Evolutionary conservation across 306 rosid genomes (phyloP), one percentile per base, ranked within the genome.

Genomic region (Sicyos baderoa): DNA sequence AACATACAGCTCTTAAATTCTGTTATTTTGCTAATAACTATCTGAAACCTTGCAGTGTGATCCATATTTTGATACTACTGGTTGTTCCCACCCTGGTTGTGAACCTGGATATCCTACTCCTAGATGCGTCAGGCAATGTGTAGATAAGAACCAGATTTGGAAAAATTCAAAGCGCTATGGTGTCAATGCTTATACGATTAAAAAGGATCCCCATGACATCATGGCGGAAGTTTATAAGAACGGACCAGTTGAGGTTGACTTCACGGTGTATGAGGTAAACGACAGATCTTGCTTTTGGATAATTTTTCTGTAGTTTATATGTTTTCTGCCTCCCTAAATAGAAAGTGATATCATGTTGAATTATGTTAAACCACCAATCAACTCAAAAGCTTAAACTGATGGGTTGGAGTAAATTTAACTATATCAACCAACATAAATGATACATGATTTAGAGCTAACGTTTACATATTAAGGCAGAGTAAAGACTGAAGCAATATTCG

Each of bases 1-100:
- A 61, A 37, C 50, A 37, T 17, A 17, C 37, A 48, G 15, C 50
- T 37, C 25, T 61, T 61, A 10, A 61, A 61, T 9, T 61, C 1
- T 44, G 11, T 22, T 6, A 55, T 66, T 45, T 66, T 45, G 55
- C 12, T 7, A 65, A 42, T 65, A 45, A 42, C 55, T 47, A 13
- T 66, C 21, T 66, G 22, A 13, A 2, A 66, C 51, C 71, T 66
- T 72, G 59, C 85, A 93, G 98, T 93, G 98, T 80, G 96, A 89
- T 79, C 98, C 98, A 57, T 93, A 93, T 81, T 89, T 93, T 53
- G 98, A 93, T 79, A 70, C 80, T 75, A 82, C 53, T 70, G 98
- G 97, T 56, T 93, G 98, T 78, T 84, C 98, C 52, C 98, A 93
- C 78, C 98, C 98, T 79, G 97, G 97, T 65, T 93, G 98, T 74